phyloP scores from a whole-genome alignment of 768 basidiomycete genomes.

The Mycena metata region DNA sequence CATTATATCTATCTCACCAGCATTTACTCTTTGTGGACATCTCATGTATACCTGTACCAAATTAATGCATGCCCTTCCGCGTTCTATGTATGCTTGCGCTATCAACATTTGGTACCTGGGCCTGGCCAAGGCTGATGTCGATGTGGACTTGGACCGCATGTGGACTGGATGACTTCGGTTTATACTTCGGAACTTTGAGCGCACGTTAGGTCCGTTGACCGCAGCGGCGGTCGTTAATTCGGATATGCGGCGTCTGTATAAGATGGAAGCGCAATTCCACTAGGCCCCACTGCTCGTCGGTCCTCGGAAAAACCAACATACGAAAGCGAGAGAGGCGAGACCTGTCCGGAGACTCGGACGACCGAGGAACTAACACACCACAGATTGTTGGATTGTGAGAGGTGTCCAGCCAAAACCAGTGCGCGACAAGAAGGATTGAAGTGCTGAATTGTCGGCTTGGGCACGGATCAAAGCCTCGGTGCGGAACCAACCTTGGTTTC shows the following conservation, averaged over 20 bases:
- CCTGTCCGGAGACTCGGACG: background rate
- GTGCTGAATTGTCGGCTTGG: background rate
- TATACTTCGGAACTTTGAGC: background rate
- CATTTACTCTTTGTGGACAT: constrained; percentile 27
- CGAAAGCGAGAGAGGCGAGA: background rate
- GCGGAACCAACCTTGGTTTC: background rate
- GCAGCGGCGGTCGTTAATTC: background rate
- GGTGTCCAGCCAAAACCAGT: background rate
- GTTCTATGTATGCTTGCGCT: too few species aligned
- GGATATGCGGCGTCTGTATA: constrained; percentile 35
- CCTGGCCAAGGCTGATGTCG: background rate
- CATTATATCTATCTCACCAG: constrained; percentile 26
- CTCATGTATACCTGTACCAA: constrained; percentile 18
- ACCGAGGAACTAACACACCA: constrained; percentile 21
- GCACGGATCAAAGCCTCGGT: constrained; percentile 32
- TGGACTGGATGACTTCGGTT: too few species aligned
- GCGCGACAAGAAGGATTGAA: constrained; percentile 7
- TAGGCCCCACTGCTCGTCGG: background rate
- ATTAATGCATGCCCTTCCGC: constrained; percentile 6
- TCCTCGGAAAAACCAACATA: too few species aligned
- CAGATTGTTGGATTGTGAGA: background rate
- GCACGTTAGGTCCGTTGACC: background rate
- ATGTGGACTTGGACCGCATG: too few species aligned
- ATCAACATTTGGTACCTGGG: background rate
- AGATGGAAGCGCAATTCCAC: constrained; percentile 23